Conservation (phyloP, 1,284 basidiomycete genomes). For the Polyporus tsugae region DNA sequence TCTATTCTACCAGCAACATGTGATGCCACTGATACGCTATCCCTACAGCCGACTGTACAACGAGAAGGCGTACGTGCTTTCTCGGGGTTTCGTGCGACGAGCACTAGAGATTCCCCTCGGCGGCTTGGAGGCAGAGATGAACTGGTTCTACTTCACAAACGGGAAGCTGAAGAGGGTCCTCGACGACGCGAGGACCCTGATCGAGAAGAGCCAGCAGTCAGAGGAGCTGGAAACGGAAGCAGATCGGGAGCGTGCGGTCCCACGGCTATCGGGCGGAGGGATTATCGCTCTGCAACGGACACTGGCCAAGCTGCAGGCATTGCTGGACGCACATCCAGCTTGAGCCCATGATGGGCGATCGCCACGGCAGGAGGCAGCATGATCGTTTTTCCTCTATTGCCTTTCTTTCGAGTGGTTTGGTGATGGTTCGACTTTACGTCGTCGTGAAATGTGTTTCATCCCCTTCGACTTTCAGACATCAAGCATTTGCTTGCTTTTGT, state of each 20-base stretch:
- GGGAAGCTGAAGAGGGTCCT: constrained; percentile 77
- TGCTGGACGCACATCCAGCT: constrained; percentile 34
- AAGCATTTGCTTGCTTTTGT: not conserved
- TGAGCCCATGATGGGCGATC: not conserved
- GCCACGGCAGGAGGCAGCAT: not conserved
- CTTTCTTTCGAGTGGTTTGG: not conserved
- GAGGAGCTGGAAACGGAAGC: constrained; percentile 45
- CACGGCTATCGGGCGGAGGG: constrained; percentile 81
- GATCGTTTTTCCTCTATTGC: not conserved
- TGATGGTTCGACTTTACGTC: not conserved
- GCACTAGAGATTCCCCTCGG: constrained; percentile 82
- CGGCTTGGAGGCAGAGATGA: constrained; percentile 78
- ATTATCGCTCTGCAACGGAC: constrained; percentile 83
- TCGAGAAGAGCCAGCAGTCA: constrained; percentile 69
- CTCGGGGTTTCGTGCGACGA: constrained; percentile 86
- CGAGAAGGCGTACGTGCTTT: constrained; percentile 93
- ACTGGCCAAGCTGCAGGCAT: constrained; percentile 51
- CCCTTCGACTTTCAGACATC: not conserved
- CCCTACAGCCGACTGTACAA: constrained; percentile 78
- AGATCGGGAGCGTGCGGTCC: constrained; percentile 72
- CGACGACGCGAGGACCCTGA: constrained; percentile 65
- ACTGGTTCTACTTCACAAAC: constrained; percentile 76
- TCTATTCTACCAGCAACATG: not conserved
- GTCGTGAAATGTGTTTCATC: not conserved
- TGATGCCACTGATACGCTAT: constrained; percentile 15